A percentile compares a stretch with the other conserved stretches of the same genome.
Conservation (phyloP, 192 early-diverging fungal genomes). For the Rhizophagus clarus region DNA sequence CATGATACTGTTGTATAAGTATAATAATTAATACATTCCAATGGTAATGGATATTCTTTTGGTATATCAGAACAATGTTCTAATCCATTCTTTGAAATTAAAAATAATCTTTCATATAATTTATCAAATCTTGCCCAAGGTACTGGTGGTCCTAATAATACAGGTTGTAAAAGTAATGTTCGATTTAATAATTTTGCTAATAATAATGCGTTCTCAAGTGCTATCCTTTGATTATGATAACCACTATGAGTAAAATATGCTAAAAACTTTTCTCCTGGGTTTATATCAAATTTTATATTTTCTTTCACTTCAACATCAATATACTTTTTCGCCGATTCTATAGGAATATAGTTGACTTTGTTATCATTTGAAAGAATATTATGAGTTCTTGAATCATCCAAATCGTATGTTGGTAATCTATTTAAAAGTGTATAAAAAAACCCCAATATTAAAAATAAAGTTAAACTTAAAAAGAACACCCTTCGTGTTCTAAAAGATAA, state of each 20-base stretch:
- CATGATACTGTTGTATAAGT: constrained; percentile 58
- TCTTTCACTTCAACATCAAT: background rate
- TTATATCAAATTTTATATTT: background rate
- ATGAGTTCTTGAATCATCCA: background rate
- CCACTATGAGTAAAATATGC: constrained; percentile 59
- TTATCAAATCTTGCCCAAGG: constrained; percentile 53
- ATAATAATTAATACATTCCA: constrained; percentile 59
- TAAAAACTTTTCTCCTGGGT: constrained; percentile 49
- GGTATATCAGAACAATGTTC: constrained; percentile 49
- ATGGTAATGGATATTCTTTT: constrained; percentile 44
- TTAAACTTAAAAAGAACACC: background rate
- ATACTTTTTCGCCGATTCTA: background rate
- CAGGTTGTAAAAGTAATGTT: constrained; percentile 52
- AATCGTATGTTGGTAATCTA: background rate
- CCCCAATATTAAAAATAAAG: background rate
- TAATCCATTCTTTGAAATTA: constrained; percentile 56
- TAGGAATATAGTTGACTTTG: background rate
- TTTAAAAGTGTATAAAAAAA: background rate
- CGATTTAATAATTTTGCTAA: constrained; percentile 57
- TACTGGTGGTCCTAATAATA: constrained; percentile 53
- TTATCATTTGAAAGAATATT: background rate
- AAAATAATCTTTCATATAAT: constrained; percentile 50
- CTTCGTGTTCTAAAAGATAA: background rate
- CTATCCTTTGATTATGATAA: constrained; percentile 59
- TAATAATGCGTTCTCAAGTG: constrained; percentile 57